Percentiles rank a stretch among this genome's conserved stretches.
These are phyloP conservation scores for Rhizopus stolonifer DNA, from an alignment of 371 early-diverging fungal genomes.

Conservation along the genomic window DNA sequence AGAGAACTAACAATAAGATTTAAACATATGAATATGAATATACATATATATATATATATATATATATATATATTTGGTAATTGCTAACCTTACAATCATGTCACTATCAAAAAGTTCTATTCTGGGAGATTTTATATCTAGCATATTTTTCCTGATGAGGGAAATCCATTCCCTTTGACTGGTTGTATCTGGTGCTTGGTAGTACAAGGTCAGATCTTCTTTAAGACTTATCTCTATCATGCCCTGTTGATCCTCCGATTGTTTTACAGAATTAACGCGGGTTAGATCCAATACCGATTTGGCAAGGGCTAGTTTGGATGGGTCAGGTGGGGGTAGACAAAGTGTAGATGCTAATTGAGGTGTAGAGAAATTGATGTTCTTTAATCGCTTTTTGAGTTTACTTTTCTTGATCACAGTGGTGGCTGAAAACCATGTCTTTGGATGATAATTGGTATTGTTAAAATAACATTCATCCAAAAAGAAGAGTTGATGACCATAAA, in stretches of 20 bases:
- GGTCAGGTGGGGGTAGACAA: slow-evolving; percentile 1
- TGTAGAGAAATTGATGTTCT: background rate
- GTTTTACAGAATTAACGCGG: slow-evolving; percentile 3
- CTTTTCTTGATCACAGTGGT: slow-evolving; percentile 9
- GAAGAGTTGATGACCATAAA: slow-evolving; percentile 18
- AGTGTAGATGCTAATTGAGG: background rate
- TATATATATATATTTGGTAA: too few relatives aligned
- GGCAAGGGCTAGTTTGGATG: slow-evolving; percentile 7
- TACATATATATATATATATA: too few relatives aligned
- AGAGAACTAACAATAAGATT: slow-evolving; percentile 7
- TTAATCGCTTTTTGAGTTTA: background rate
- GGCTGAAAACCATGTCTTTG: slow-evolving; percentile 18
- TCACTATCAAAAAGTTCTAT: background rate
- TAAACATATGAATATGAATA: too few relatives aligned
- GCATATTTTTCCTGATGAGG: slow-evolving; percentile 3
- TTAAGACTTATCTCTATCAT: slow-evolving; percentile 1
- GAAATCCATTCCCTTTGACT: slow-evolving; percentile 19
- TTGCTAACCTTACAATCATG: slow-evolving; percentile 6
- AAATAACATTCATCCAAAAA: slow-evolving; percentile 12
- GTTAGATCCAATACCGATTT: slow-evolving; percentile 8
- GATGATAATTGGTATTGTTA: background rate
- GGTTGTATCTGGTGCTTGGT: slow-evolving; percentile 18
- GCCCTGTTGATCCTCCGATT: background rate
- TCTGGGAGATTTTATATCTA: background rate
- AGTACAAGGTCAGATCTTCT: slow-evolving; percentile 6